These are phyloP conservation scores for Ambrosia artemisiifolia DNA, from an alignment of 129 eudicot genomes.

Conservation along the genomic window DNA sequence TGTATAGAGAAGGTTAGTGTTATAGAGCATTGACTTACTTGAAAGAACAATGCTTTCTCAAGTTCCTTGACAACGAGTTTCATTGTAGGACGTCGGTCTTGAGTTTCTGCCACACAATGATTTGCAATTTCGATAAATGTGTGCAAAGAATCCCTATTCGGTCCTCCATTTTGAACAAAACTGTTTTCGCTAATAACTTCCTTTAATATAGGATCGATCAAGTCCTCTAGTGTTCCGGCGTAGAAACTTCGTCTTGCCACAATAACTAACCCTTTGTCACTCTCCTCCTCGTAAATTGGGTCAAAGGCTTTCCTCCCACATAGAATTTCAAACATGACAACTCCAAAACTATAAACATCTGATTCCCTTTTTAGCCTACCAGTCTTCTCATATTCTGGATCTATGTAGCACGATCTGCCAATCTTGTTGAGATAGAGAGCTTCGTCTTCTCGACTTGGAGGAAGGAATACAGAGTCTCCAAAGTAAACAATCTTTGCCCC, in stretches of 20 bases:
- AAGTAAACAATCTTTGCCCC: not conserved
- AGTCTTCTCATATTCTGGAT: too few relatives aligned
- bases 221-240: not conserved
- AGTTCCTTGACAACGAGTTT: too few relatives aligned
- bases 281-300: not conserved
- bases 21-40: too few relatives aligned
- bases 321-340: not conserved
- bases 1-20: too few relatives aligned
- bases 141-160: too few relatives aligned
- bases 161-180: too few relatives aligned
- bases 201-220: not conserved
- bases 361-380: not conserved
- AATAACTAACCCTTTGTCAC: not conserved
- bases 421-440: not conserved
- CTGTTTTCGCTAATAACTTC: not conserved
- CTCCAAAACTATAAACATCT: not conserved
- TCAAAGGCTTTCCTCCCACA: not conserved
- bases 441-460: not conserved
- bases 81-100: too few relatives aligned
- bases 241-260: not conserved
- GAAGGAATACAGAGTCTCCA: not conserved
- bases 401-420: not conserved
- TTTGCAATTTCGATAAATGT: too few relatives aligned
- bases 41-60: too few relatives aligned
- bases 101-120: too few relatives aligned